Evolutionary conservation across 2,329 filamentous ascomycete genomes (phyloP).

Genomic region (Hypoxylon sp.): DNA sequence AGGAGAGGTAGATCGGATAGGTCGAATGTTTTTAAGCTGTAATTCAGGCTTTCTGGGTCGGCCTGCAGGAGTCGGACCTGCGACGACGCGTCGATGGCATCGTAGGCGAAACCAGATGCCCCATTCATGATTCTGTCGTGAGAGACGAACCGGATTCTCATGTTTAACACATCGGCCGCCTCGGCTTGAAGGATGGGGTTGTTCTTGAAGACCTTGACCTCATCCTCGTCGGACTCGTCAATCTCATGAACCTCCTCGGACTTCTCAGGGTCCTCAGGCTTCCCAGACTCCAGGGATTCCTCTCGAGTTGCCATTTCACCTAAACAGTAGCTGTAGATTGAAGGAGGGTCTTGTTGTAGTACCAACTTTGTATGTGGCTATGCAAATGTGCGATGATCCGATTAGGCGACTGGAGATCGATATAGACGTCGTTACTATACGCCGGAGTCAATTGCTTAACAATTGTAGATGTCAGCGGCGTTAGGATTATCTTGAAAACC

Average conservation of each 20-base stretch:
- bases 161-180: too few species aligned
- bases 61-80: conserved; percentile 16
- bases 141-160: too few species aligned
- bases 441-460: not conserved
- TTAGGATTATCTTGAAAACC: not conserved
- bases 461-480: not conserved
- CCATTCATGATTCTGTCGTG: conserved; percentile 19
- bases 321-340: not conserved
- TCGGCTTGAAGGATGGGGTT: too few species aligned
- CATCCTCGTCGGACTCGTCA: too few species aligned
- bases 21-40: conserved; percentile 11
- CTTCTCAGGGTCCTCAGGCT: too few species aligned
- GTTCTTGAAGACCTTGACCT: too few species aligned
- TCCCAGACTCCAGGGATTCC: too few species aligned
- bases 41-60: not conserved
- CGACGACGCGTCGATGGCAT: conserved; percentile 9
- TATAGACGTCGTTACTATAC: not conserved
- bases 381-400: conserved; percentile 1
- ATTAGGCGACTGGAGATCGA: not conserved
- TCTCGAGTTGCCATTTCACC: too few species aligned
- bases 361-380: conserved; percentile 11
- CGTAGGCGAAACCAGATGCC: conserved; percentile 18
- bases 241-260: too few species aligned
- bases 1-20: conserved; percentile 19
- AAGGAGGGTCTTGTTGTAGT: not conserved